Evolutionary conservation across 768 basidiomycete species (phyloP), one percentile per base, ranked within the genome.

Genomic region (Favolaschia claudopus): DNA sequence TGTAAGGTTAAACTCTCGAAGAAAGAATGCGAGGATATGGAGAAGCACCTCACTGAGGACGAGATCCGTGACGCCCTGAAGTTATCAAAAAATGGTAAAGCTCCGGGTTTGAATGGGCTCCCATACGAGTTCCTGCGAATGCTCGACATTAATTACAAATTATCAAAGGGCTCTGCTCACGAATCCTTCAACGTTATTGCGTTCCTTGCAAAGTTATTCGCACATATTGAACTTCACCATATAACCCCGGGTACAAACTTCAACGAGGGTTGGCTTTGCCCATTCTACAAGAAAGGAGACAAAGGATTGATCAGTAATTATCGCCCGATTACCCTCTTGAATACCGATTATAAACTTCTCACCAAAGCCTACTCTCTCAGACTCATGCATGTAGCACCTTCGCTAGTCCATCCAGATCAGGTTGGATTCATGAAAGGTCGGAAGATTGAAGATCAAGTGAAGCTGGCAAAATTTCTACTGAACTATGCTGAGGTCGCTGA

Each of bases 361-460:
- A 53, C 51, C 6, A 53, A 53, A 29, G 29, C 51, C 13, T 53
- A 53, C 34, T 53, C 51, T 14, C 38, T 53, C 7, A 40, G 51
- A 25, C 51, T 53, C 4, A 53, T 53, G 51, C 22, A 40, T 5
- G 25, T 51, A 5, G 50, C 50, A 14, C 37, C 37, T 19, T 51
- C 50, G 3, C n/a, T 51, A 20, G 38, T 53, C 31, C 51, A 53
- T 43, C 51, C 51, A 19, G 51, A 53, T 42, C 51, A 53, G 28
- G 51, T 32, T 3, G 72, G 72, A 0, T 76, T 76, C 9, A 46
- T 76, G 0, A 65, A 54, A 20, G 60, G 60, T 0, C 20, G 60
- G 14, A 46, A 33, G 17, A 72, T 76, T 4, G 60, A 5, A 17
- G 39, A 40, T 14, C 39, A 40, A 14, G 19, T 40, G 8, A 40